Conservation (phyloP, 495 filamentous ascomycete genomes). For the Aspergillus baeticus region DNA sequence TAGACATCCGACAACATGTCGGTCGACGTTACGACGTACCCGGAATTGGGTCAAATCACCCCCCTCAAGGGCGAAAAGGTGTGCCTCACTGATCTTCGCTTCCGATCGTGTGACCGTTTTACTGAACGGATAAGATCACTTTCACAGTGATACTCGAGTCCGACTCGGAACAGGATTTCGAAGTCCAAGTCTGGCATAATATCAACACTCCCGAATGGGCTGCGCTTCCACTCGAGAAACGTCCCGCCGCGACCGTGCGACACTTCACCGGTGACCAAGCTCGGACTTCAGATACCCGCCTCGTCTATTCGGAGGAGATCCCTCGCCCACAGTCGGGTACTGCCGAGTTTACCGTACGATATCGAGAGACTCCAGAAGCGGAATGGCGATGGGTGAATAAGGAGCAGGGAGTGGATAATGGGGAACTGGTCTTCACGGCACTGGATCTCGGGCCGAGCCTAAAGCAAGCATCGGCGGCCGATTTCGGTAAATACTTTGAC, state of each 20-base stretch:
- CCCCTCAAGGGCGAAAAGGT: constrained; percentile 38
- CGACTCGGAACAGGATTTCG: constrained; percentile 60
- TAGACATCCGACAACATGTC: constrained; percentile 50
- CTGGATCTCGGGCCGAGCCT: neutral
- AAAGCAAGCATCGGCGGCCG: constrained; percentile 25
- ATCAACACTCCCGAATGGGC: constrained; percentile 40
- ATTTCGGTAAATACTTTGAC: constrained; percentile 60
- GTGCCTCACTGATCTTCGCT: neutral
- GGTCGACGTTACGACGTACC: constrained; percentile 51
- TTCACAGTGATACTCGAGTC: constrained; percentile 76
- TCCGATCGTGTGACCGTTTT: neutral
- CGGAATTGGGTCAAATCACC: constrained; percentile 69
- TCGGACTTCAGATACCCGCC: constrained; percentile 23
- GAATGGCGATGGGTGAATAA: constrained; percentile 80
- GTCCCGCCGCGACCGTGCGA: constrained; percentile 21
- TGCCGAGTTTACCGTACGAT: constrained; percentile 74
- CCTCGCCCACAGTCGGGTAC: constrained; percentile 31
- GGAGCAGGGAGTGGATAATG: constrained; percentile 57
- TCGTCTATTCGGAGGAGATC: constrained; percentile 39
- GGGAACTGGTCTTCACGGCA: constrained; percentile 54
- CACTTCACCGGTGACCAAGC: constrained; percentile 31
- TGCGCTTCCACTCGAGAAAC: constrained; percentile 33
- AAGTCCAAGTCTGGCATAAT: constrained; percentile 77
- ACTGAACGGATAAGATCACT: constrained; percentile 29
- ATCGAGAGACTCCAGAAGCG: constrained; percentile 49